These are phyloP conservation scores for Hapsidospora chrysogenum DNA, from an alignment of 495 filamentous ascomycete species.

Conservation along the genomic window DNA sequence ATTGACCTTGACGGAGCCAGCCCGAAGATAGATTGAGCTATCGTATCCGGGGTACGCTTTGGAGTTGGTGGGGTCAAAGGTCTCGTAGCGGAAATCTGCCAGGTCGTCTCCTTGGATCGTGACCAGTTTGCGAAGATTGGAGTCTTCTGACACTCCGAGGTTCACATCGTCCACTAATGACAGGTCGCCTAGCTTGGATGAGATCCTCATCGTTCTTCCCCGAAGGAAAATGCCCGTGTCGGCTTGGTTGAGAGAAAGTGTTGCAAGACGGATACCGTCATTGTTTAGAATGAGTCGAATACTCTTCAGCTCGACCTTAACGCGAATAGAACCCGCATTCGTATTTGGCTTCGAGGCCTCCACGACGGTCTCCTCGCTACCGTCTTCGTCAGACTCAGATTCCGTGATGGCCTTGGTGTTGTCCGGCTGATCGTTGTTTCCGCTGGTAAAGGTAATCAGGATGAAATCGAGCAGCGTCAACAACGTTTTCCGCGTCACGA, in stretches of 20 bases:
- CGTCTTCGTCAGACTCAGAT: slow-evolving; percentile 15
- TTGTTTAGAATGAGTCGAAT: slow-evolving; percentile 95
- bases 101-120: slow-evolving; percentile 91
- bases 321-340: slow-evolving; percentile 32
- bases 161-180: slow-evolving; percentile 89
- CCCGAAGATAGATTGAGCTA: slow-evolving; percentile 70
- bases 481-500: slow-evolving; percentile 85
- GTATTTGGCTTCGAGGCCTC: slow-evolving; percentile 5
- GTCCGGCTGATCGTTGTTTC: slow-evolving; percentile 26
- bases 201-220: slow-evolving; percentile 69
- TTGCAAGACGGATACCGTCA: slow-evolving; percentile 87
- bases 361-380: slow-evolving; percentile 9
- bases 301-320: slow-evolving; percentile 85
- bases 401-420: slow-evolving; percentile 21
- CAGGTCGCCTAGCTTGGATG: slow-evolving; percentile 71
- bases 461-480: slow-evolving; percentile 93
- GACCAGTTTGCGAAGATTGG: slow-evolving; percentile 69
- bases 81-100: slow-evolving; percentile 96
- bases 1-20: slow-evolving; percentile 89
- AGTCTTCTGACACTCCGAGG: slow-evolving; percentile 64
- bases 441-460: slow-evolving; percentile 81
- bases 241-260: slow-evolving; percentile 77
- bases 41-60: slow-evolving; percentile 85
- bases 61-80: slow-evolving; percentile 57
- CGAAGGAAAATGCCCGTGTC: slow-evolving; percentile 80